These are phyloP conservation scores for Bipolaris bicolor DNA, from an alignment of 2,329 filamentous ascomycete species.

Conservation along the genomic window DNA sequence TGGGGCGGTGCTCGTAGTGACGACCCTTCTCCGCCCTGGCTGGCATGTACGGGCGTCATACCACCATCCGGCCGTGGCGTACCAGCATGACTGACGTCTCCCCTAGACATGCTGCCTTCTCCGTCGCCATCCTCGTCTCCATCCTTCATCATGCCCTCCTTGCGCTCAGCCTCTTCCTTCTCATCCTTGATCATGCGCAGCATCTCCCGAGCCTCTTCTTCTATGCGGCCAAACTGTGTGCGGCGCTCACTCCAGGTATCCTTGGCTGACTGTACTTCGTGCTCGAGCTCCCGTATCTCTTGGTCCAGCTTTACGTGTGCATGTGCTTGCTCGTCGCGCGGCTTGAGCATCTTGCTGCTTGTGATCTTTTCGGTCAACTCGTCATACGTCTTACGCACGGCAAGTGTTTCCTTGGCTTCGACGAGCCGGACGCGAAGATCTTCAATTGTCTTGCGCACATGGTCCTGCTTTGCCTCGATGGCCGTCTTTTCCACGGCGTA, in stretches of 20 bases:
- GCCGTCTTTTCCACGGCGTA: conserved; percentile 81
- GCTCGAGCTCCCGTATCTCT: conserved; percentile 86
- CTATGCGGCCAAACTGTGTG: conserved; percentile 85
- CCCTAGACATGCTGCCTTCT: conserved; percentile 48
- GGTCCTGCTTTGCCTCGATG: conserved; percentile 78
- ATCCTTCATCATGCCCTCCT: conserved; percentile 68
- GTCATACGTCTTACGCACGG: conserved; percentile 84
- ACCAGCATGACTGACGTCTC: conserved; percentile 50
- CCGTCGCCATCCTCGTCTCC: conserved; percentile 50
- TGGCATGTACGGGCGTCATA: conserved; percentile 49
- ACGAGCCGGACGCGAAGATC: conserved; percentile 77
- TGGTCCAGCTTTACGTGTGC: conserved; percentile 82
- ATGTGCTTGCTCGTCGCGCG: conserved; percentile 80
- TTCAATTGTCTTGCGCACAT: conserved; percentile 76
- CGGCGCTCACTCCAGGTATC: conserved; percentile 83
- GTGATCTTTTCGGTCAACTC: conserved; percentile 87
- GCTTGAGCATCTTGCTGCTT: conserved; percentile 76
- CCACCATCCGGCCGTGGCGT: conserved; percentile 54
- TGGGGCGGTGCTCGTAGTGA: conserved; percentile 40
- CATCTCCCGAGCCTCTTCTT: conserved; percentile 88
- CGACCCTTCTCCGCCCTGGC: conserved; percentile 38
- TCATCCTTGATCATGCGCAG: conserved; percentile 88
- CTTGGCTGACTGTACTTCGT: conserved; percentile 81
- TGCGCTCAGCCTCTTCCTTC: conserved; percentile 89
- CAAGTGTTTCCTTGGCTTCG: conserved; percentile 67